Conservation (phyloP, 495 filamentous ascomycete species). For the Friedmanniomyces endolithicus region DNA sequence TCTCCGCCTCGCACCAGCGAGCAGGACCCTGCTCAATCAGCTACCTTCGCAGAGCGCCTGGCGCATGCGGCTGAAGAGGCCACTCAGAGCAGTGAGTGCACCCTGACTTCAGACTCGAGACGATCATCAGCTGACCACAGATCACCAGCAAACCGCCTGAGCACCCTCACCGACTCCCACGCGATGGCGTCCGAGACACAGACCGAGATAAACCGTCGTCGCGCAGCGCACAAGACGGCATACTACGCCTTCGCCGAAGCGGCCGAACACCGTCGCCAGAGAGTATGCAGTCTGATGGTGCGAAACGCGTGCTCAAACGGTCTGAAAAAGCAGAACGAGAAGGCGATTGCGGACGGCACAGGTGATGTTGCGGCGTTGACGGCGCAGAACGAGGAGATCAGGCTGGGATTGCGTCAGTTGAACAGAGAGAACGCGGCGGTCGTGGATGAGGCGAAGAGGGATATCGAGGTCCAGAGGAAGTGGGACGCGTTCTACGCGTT, state of each 20-base stretch:
- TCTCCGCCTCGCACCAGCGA: neutral
- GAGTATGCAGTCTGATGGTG: neutral
- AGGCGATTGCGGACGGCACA: neutral
- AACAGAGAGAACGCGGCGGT: neutral
- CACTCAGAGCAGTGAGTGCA: neutral
- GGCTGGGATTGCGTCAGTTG: neutral
- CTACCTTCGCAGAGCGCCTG: neutral
- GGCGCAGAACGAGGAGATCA: neutral
- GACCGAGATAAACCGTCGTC: neutral
- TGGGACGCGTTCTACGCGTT: neutral
- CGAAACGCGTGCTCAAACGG: neutral
- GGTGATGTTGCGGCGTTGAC: neutral
- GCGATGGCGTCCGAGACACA: no score
- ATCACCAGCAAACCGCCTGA: neutral
- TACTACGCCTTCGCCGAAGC: neutral
- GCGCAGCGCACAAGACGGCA: neutral
- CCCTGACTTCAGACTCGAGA: neutral
- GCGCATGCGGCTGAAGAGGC: neutral
- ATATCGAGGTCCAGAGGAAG: neutral
- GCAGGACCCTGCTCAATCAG: neutral
- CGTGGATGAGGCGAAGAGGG: neutral
- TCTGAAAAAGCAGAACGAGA: neutral
- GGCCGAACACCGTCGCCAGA: neutral
- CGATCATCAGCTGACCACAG: neutral
- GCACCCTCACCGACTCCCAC: no score